Conservation (phyloP, 2,329 filamentous ascomycete genomes). For the Phialocephala subalpina region DNA sequence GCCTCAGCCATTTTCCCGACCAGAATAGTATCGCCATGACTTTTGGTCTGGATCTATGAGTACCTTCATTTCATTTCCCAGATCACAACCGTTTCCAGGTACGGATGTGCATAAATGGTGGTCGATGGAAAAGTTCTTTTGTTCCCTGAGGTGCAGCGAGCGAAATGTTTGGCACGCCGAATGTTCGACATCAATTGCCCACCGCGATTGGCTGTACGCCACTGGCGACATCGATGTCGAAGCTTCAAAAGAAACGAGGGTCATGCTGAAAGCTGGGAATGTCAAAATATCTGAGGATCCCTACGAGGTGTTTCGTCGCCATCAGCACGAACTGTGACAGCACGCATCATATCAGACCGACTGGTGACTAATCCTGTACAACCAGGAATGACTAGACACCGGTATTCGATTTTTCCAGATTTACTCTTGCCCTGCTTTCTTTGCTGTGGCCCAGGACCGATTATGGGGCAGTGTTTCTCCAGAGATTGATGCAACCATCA, state of each 20-base stretch:
- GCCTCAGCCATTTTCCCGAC: slow-evolving; percentile 20
- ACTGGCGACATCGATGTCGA: slow-evolving; percentile 5
- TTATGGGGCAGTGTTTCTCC: not conserved
- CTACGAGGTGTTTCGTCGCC: slow-evolving; percentile 6
- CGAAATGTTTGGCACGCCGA: not conserved
- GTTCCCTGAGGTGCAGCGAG: not conserved
- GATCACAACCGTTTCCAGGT: not conserved
- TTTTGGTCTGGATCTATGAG: not conserved
- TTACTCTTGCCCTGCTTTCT: not conserved
- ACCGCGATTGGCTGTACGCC: not conserved
- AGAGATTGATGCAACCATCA: not conserved
- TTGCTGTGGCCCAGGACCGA: not conserved
- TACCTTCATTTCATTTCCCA: not conserved
- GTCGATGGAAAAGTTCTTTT: not conserved
- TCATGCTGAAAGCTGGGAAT: slow-evolving; percentile 15
- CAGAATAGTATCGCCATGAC: slow-evolving; percentile 3
- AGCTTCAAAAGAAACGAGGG: slow-evolving; percentile 13
- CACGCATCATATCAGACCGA: not conserved
- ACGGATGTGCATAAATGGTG: not conserved
- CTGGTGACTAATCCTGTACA: not conserved
- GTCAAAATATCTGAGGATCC: slow-evolving; percentile 19
- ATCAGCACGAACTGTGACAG: not conserved
- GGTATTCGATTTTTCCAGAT: not conserved
- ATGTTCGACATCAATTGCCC: not conserved
- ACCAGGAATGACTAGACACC: not conserved